Evolutionary conservation across 495 filamentous ascomycete genomes (phyloP).

Genomic region (Jackrogersella multiformis): DNA sequence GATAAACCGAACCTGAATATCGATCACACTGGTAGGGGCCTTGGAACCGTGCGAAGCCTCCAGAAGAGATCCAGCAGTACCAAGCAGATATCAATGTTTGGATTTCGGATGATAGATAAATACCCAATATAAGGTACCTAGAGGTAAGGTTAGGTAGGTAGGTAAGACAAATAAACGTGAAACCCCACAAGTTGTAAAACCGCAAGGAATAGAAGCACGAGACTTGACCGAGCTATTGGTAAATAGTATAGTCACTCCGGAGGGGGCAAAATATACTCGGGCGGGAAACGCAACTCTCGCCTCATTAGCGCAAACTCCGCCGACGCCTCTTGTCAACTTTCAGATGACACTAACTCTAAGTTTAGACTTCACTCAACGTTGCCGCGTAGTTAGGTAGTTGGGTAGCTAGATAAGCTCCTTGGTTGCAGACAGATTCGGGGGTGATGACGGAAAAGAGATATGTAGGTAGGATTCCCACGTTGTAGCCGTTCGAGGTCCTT

Average conservation of each 20-base stretch:
- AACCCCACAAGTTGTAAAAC: slow-evolving; percentile 16
- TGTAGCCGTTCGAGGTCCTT: neutral
- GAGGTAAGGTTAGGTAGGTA: too few species aligned
- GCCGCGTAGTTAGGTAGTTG: slow-evolving; percentile 1
- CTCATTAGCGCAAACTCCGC: slow-evolving; percentile 15
- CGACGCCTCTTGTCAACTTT: slow-evolving; percentile 23
- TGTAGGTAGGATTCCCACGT: neutral
- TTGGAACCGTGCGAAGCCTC: slow-evolving; percentile 13
- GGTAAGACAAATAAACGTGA: slow-evolving; percentile 12
- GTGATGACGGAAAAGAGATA: slow-evolving; percentile 7
- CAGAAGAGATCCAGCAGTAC: slow-evolving; percentile 4
- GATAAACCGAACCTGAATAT: slow-evolving; percentile 12
- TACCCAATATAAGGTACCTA: too few species aligned
- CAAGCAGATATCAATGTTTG: too few species aligned
- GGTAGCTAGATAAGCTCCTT: too few species aligned
- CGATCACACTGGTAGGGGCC: slow-evolving; percentile 6
- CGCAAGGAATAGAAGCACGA: slow-evolving; percentile 30
- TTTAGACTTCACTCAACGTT: slow-evolving; percentile 1
- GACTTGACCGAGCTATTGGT: slow-evolving; percentile 28
- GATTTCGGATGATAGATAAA: too few species aligned
- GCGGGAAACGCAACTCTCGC: slow-evolving; percentile 20
- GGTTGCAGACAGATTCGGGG: slow-evolving; percentile 8
- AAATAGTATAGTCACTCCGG: slow-evolving; percentile 1
- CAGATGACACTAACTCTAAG: slow-evolving; percentile 6
- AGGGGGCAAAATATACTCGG: slow-evolving; percentile 23